Conservation (phyloP, 2,329 filamentous ascomycete genomes). For the Periconia sp. region DNA sequence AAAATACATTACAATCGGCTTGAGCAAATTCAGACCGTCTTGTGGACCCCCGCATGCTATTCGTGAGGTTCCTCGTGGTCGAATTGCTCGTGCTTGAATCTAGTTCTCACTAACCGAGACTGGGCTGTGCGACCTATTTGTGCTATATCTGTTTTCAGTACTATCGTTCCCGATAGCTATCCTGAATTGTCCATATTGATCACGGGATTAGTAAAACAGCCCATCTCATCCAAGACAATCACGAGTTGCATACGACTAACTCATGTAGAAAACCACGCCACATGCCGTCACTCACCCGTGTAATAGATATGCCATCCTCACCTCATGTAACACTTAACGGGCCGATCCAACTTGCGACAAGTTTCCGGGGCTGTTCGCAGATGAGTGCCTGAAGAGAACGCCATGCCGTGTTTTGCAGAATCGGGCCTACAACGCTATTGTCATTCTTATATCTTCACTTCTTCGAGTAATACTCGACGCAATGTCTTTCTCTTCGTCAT, state of each 20-base stretch:
- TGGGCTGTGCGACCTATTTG: constrained; percentile 20
- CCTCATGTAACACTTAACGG: constrained; percentile 2
- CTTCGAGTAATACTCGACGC: background rate
- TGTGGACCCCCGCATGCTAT: too few species aligned
- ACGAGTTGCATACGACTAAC: background rate
- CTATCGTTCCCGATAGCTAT: constrained; percentile 3
- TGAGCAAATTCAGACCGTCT: too few species aligned
- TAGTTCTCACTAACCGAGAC: too few species aligned
- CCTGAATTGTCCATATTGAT: constrained; percentile 4
- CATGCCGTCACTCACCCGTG: constrained; percentile 1
- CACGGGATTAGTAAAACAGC: constrained; percentile 4
- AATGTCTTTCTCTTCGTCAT: background rate
- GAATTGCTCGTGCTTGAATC: too few species aligned
- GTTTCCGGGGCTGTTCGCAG: constrained; percentile 3
- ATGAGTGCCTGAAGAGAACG: background rate
- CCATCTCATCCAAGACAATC: constrained; percentile 14
- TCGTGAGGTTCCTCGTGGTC: too few species aligned
- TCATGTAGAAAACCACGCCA: constrained; percentile 12
- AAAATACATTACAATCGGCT: too few species aligned
- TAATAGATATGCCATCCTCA: background rate
- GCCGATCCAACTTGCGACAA: background rate
- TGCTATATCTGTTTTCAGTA: constrained; percentile 31
- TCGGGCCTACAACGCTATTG: background rate
- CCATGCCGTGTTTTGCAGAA: constrained; percentile 1
- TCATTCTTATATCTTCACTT: background rate